These are phyloP conservation scores for Salix udensis DNA, from an alignment of 345 rosid species.

Conservation along the genomic window DNA sequence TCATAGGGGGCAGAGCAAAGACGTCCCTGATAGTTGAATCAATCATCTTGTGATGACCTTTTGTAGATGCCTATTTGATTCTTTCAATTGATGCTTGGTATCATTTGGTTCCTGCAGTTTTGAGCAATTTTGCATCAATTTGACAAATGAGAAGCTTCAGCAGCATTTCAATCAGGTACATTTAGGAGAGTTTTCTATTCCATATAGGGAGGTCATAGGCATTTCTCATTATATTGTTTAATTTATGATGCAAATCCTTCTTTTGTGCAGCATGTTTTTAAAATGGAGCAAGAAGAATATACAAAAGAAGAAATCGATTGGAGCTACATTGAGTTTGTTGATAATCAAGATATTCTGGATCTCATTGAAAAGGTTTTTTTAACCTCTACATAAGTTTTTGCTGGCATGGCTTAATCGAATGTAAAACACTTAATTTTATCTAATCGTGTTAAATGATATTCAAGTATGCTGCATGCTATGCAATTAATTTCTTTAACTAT, in stretches of 20 bases:
- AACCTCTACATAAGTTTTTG: constrained; percentile 14
- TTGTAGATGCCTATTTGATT: constrained; percentile 18
- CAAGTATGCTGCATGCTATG: background rate
- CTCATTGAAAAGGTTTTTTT: constrained; percentile 88
- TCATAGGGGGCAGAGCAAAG: background rate
- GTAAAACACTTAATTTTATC: background rate
- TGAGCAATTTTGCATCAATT: constrained; percentile 98
- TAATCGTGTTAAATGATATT: background rate
- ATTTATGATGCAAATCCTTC: constrained; percentile 20
- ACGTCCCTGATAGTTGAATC: background rate
- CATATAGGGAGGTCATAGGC: constrained; percentile 6
- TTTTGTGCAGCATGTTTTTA: constrained; percentile 84
- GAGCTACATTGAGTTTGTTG: constrained; percentile 98
- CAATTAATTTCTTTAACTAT: background rate
- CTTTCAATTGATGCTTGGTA: constrained; percentile 14
- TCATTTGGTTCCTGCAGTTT: constrained; percentile 58
- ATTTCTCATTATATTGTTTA: constrained; percentile 17
- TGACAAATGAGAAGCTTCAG: constrained; percentile 98
- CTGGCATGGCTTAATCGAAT: background rate
- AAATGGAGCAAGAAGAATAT: constrained; percentile 84
- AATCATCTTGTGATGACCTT: background rate
- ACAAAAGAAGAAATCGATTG: constrained; percentile 92
- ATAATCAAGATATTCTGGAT: constrained; percentile 88
- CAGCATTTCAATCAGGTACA: constrained; percentile 98
- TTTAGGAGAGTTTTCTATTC: constrained; percentile 12